Conservation (phyloP, 768 basidiomycete species). For the Agaricus bisporus region DNA sequence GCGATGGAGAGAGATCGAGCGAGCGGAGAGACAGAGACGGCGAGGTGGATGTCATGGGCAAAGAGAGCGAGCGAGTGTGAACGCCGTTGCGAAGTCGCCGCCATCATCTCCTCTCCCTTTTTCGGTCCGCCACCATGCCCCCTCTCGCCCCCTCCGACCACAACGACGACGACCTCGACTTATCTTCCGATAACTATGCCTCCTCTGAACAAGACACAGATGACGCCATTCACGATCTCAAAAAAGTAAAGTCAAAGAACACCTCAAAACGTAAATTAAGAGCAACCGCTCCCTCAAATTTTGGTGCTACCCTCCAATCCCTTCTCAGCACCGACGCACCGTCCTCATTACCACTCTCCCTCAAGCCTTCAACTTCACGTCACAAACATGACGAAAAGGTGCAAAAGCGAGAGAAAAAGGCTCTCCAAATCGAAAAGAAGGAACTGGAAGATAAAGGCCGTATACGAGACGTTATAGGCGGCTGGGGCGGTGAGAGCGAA, state of each 20-base stretch:
- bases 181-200: constrained; percentile 13
- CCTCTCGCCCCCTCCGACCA: constrained; percentile 41
- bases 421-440: constrained; percentile 64
- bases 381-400: constrained; percentile 73
- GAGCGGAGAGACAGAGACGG: constrained; percentile 18
- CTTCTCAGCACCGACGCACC: constrained; percentile 69
- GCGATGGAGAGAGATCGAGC: constrained; percentile 64
- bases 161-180: constrained; percentile 13
- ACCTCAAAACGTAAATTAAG: constrained; percentile 80
- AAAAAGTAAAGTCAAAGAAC: constrained; percentile 64
- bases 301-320: constrained; percentile 69
- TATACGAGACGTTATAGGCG: constrained; percentile 70
- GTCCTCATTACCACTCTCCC: constrained; percentile 64
- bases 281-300: constrained; percentile 67
- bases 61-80: constrained; percentile 5
- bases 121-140: constrained; percentile 32
- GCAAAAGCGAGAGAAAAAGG: constrained; percentile 65
- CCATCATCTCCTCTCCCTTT: constrained; percentile 1
- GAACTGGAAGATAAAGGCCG: constrained; percentile 67
- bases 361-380: constrained; percentile 67
- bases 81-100: neutral
- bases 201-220: constrained; percentile 39
- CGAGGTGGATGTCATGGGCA: constrained; percentile 13
- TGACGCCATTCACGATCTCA: constrained; percentile 55
- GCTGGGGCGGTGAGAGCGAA: constrained; percentile 85